Evolutionary conservation across 805 yeast genomes (phyloP).

Genomic region (Torulaspora franciscae): DNA sequence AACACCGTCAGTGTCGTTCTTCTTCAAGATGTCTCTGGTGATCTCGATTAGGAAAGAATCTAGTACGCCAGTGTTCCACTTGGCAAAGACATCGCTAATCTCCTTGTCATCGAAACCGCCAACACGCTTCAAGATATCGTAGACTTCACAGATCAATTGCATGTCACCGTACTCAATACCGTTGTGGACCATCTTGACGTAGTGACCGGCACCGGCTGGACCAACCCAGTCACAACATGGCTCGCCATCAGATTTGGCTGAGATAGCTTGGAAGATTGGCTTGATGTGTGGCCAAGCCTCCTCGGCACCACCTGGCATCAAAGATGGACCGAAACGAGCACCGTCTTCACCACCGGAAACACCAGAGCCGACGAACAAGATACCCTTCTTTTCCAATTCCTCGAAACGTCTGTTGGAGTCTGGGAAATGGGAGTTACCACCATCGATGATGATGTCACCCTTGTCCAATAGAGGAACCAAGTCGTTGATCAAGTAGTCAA

Average conservation of each 20-base stretch:
- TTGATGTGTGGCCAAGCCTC: slow-evolving; percentile 99
- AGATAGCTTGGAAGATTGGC: slow-evolving; percentile 89
- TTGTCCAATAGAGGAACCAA: slow-evolving; percentile 86
- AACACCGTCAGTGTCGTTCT: slow-evolving; percentile 82
- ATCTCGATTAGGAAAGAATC: slow-evolving; percentile 97
- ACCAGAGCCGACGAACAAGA: slow-evolving; percentile 95
- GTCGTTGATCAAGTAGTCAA: slow-evolving; percentile 84
- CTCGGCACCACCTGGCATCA: slow-evolving; percentile 98
- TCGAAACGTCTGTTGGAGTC: slow-evolving; percentile 95
- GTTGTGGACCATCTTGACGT: slow-evolving; percentile 98
- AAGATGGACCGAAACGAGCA: slow-evolving; percentile 98
- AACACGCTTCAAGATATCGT: slow-evolving; percentile 90
- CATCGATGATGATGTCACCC: slow-evolving; percentile 98
- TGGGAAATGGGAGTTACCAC: slow-evolving; percentile 99
- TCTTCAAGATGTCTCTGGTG: slow-evolving; percentile 90
- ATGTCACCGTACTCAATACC: slow-evolving; percentile 99
- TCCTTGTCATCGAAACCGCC: slow-evolving; percentile 88
- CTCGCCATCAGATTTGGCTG: slow-evolving; percentile 97
- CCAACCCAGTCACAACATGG: slow-evolving; percentile 99
- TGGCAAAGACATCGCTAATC: slow-evolving; percentile 84
- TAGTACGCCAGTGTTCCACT: slow-evolving; percentile 96
- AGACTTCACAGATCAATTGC: slow-evolving; percentile 98
- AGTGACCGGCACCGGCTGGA: slow-evolving; percentile 98
- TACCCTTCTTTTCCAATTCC: slow-evolving; percentile 81
- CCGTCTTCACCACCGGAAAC: slow-evolving; percentile 99